phyloP scores from a whole-genome alignment of 192 early-diverging fungal genomes.

The Rhizophlyctis rosea region DNA sequence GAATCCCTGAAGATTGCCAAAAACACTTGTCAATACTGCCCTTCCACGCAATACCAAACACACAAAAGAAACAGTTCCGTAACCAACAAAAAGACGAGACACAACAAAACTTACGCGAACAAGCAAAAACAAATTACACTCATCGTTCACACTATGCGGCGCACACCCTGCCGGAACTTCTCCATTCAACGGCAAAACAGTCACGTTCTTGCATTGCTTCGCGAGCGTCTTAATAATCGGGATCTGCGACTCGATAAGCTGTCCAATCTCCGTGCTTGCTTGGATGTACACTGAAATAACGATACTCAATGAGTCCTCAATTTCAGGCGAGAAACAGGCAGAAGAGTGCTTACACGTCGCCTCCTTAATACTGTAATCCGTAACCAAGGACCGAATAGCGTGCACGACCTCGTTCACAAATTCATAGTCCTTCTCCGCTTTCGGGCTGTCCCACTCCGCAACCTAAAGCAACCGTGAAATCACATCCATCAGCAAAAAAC shows the following conservation, averaged over 20 bases:
- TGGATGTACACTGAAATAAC: slow-evolving; percentile 58
- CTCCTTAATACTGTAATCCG: slow-evolving; percentile 74
- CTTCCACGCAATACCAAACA: too few species aligned
- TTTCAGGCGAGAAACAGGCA: slow-evolving; percentile 15
- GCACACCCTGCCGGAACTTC: slow-evolving; percentile 78
- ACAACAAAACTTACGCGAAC: too few species aligned
- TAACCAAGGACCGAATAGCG: slow-evolving; percentile 72
- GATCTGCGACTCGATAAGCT: slow-evolving; percentile 56
- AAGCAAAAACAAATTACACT: slow-evolving; percentile 70
- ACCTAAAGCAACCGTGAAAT: not conserved
- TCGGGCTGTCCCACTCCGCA: slow-evolving; percentile 49
- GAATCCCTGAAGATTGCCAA: slow-evolving; percentile 42
- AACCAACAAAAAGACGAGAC: too few species aligned
- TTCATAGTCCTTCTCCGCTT: slow-evolving; percentile 79
- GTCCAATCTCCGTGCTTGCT: slow-evolving; percentile 41
- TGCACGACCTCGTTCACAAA: slow-evolving; percentile 71
- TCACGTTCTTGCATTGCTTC: slow-evolving; percentile 70
- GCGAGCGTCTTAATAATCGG: slow-evolving; percentile 66
- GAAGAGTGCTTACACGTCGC: slow-evolving; percentile 53
- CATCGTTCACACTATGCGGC: slow-evolving; percentile 64
- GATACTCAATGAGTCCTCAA: not conserved
- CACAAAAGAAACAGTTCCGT: too few species aligned
- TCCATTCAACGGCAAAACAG: slow-evolving; percentile 51
- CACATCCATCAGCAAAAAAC: slow-evolving; percentile 25
- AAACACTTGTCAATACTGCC: too few species aligned